These are phyloP conservation scores for Stagonosporopsis tanaceti DNA, from an alignment of 2,329 filamentous ascomycete species.

Conservation along the genomic window DNA sequence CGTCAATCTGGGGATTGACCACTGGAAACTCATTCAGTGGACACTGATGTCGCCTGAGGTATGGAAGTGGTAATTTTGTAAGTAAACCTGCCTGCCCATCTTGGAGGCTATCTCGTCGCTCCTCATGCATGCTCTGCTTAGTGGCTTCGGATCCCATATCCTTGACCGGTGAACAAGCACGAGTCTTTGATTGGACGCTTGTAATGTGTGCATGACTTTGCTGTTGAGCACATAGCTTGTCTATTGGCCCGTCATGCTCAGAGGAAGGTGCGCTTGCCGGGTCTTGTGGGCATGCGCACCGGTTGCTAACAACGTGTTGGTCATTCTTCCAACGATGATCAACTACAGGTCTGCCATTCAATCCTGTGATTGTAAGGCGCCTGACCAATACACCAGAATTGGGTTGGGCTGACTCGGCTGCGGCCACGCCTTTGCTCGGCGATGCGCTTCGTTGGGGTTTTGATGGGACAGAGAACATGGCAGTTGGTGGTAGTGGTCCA, in stretches of 20 bases:
- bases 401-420: background rate
- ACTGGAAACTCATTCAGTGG: background rate
- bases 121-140: background rate
- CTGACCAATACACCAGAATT: constrained; percentile 13
- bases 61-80: background rate
- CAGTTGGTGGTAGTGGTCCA: constrained; percentile 25
- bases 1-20: background rate
- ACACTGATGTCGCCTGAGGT: constrained; percentile 12
- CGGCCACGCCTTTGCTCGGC: constrained; percentile 6
- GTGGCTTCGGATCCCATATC: background rate
- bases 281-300: no score
- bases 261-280: background rate
- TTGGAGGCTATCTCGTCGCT: constrained; percentile 5
- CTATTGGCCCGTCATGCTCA: no score
- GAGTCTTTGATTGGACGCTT: background rate
- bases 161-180: background rate
- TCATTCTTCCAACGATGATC: constrained; percentile 29
- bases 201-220: background rate
- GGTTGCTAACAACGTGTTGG: constrained; percentile 13
- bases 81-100: background rate
- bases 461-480: constrained; percentile 28
- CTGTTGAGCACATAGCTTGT: background rate
- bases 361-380: constrained; percentile 30
- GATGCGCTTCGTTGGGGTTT: constrained; percentile 21
- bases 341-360: constrained; percentile 23